Evolutionary conservation across 1,284 basidiomycete species (phyloP).

Genomic region (Leccinum pallidistipes): DNA sequence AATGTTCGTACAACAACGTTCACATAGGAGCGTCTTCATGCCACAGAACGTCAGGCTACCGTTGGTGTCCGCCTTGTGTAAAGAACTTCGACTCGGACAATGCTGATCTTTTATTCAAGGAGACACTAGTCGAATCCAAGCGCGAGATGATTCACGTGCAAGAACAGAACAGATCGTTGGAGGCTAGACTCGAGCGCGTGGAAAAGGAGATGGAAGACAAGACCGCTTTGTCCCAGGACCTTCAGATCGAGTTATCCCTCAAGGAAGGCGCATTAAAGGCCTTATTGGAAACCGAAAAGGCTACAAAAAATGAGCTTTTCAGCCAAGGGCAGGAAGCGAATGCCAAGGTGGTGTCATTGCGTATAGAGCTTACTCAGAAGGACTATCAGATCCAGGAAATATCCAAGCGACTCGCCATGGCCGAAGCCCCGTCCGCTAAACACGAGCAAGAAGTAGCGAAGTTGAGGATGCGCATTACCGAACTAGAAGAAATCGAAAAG

Average conservation of each 20-base stretch:
- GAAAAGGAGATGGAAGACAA: constrained; percentile 18
- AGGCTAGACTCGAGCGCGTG: constrained; percentile 14
- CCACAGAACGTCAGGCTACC: constrained; percentile 14
- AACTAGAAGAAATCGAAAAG: constrained; percentile 33
- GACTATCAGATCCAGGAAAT: constrained; percentile 25
- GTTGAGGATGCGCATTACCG: constrained; percentile 28
- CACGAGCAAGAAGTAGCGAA: constrained; percentile 26
- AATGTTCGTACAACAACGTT: not conserved
- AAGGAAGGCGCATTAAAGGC: constrained; percentile 29
- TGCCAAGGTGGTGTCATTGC: constrained; percentile 22
- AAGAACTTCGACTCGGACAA: not conserved
- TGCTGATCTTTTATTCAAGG: constrained; percentile 19
- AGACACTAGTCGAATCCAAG: constrained; percentile 15
- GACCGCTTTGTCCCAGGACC: constrained; percentile 10
- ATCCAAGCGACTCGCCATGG: constrained; percentile 20
- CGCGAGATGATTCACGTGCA: constrained; percentile 20
- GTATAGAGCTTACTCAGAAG: constrained; percentile 24
- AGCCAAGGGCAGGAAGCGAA: constrained; percentile 23
- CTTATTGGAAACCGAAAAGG: constrained; percentile 26
- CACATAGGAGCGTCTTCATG: constrained; percentile 23
- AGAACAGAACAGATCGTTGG: constrained; percentile 26
- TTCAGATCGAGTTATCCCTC: constrained; percentile 29
- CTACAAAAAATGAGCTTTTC: constrained; percentile 21
- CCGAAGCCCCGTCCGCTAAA: constrained; percentile 23
- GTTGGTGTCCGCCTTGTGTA: constrained; percentile 13